A percentile compares a stretch with the other conserved stretches of the same genome.
These are phyloP conservation scores for Claviceps maximensis DNA, from an alignment of 2,329 filamentous ascomycete species.

Conservation along the genomic window DNA sequence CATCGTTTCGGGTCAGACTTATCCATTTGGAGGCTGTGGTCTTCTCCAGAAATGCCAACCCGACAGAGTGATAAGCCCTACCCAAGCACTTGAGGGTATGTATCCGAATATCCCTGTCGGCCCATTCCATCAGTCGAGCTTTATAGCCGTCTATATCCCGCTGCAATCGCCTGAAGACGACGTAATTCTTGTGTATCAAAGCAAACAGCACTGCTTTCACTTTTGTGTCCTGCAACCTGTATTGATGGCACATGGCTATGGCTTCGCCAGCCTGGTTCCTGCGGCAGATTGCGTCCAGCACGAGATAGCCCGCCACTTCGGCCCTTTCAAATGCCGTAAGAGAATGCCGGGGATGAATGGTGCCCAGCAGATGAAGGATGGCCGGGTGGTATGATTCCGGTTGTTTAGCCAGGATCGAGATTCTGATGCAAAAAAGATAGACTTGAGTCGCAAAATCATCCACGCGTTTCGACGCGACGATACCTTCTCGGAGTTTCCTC, in stretches of 20 bases:
- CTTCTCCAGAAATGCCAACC: constrained; percentile 54
- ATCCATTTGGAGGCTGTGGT: constrained; percentile 59
- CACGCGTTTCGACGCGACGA: constrained; percentile 62
- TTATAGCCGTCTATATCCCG: constrained; percentile 67
- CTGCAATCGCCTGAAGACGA: constrained; percentile 60
- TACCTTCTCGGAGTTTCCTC: constrained; percentile 81
- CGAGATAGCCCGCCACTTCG: constrained; percentile 68
- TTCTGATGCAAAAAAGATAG: constrained; percentile 82
- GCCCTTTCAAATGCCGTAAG: constrained; percentile 60
- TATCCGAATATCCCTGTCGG: constrained; percentile 57
- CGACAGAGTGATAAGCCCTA: constrained; percentile 63
- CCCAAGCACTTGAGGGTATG: constrained; percentile 81
- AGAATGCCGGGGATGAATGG: constrained; percentile 53
- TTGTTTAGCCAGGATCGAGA: constrained; percentile 67
- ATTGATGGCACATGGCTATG: constrained; percentile 48
- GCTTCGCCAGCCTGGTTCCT: constrained; percentile 63
- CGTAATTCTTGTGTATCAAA: constrained; percentile 71
- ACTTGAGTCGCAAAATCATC: constrained; percentile 78
- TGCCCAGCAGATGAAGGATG: constrained; percentile 61
- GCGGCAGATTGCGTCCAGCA: constrained; percentile 81
- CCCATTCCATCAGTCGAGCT: constrained; percentile 67
- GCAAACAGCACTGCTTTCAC: constrained; percentile 57
- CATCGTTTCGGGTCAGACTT: constrained; percentile 50
- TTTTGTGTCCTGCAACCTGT: constrained; percentile 50
- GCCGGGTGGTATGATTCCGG: constrained; percentile 86